Evolutionary conservation across 805 yeast species (phyloP), one percentile per base, ranked within the genome.

Genomic region (Spathaspora gorwiae): DNA sequence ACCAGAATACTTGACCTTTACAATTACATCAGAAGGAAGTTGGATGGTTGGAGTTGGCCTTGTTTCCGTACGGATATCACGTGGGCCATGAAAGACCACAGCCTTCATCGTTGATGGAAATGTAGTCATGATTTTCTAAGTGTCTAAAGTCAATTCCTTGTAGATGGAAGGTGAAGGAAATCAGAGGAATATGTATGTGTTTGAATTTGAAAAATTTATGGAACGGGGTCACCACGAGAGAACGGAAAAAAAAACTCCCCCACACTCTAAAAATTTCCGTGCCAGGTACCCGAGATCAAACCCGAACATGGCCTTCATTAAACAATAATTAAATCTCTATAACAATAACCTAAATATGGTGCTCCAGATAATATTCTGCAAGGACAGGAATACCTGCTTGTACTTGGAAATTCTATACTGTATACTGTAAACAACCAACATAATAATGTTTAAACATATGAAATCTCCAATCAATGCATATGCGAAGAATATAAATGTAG

Each of bases 1-100:
- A 3, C 79, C 81, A 2, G 80, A 69, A 45, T 62, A 72, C 42
- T 62, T 62, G 30, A 73, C 77, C 49, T 73, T 75, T 42, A 78
- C 61, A 35, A 78, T 72, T n/a, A 72, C 71, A 48, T 78, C 81
- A 0, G 63, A 60, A 2, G 69, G 64, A 1, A 51, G 51, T 26
- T 57, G 47, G 19, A 78, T 54, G 26, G 46, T 42, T 8, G 83
- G 83, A 10, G 61, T 59, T 3, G 72, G 68, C 37, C 67, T 64
- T 1, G 54, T 57, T 42, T 69, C 70, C 5, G 76, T 67, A 40
- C 59, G 57, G 43, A 78, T 64, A 31, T 69, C 60, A 40, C 48
- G 60, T 0, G 79, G 74, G 2, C 76, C 79, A 41, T 67, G 56
- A 56, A 72, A 74, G 5, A 75, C 76, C 13, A 75, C 73, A 1